phyloP scores from a whole-genome alignment of 345 rosid species.

The Pugionium cornutum region DNA sequence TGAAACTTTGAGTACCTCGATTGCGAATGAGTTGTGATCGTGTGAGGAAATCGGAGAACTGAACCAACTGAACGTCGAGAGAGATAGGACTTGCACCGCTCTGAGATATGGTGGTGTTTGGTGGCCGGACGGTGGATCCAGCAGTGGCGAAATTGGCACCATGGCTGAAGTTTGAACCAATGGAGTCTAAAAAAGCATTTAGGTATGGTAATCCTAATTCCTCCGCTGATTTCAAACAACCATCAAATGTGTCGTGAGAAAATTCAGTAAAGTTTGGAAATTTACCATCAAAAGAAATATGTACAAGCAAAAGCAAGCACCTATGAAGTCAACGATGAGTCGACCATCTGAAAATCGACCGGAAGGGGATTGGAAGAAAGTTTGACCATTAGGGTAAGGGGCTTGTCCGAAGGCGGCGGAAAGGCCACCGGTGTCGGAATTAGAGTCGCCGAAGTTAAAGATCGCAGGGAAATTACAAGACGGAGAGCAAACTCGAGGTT shows the following conservation, averaged over 20 bases:
- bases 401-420: slow-evolving; percentile 66
- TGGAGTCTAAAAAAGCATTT: slow-evolving; percentile 59
- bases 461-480: slow-evolving; percentile 38
- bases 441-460: slow-evolving; percentile 51
- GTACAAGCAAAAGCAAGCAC: slow-evolving; percentile 23
- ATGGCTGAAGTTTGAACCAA: slow-evolving; percentile 73
- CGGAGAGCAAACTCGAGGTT: slow-evolving; percentile 15
- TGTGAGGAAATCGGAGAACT: slow-evolving; percentile 54
- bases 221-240: slow-evolving; percentile 45
- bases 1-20: slow-evolving; percentile 48
- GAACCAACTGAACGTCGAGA: slow-evolving; percentile 59
- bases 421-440: slow-evolving; percentile 56
- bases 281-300: neutral
- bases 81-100: slow-evolving; percentile 74
- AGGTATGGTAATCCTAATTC: slow-evolving; percentile 53
- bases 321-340: slow-evolving; percentile 63
- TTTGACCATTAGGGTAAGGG: slow-evolving; percentile 57
- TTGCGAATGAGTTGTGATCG: slow-evolving; percentile 46
- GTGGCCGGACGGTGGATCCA: slow-evolving; percentile 68
- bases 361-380: slow-evolving; percentile 57
- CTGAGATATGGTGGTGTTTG: slow-evolving; percentile 54
- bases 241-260: neutral
- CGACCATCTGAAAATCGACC: slow-evolving; percentile 77
- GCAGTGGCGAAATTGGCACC: slow-evolving; percentile 88
- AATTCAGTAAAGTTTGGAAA: neutral